Percentiles rank a stretch among this genome's conserved stretches.
Conservation (phyloP, 2,329 filamentous ascomycete species). For the Penicillium brasilianum region DNA sequence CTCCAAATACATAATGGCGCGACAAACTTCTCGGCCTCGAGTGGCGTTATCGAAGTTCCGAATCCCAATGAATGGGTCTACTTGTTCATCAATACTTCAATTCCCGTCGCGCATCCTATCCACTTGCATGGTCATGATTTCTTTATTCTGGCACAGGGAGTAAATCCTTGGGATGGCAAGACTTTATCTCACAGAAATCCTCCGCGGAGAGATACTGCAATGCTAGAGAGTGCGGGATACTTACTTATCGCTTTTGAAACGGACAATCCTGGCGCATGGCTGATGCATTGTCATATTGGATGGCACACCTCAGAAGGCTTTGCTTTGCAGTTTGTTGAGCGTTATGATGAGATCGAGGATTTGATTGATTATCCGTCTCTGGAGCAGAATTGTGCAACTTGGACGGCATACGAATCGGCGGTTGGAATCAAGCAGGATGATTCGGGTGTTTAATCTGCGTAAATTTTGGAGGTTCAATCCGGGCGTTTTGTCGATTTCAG, state of each 20-base stretch:
- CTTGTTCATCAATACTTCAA: slow-evolving; percentile 32
- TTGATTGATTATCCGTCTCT: slow-evolving; percentile 9
- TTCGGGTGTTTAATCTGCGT: slow-evolving; percentile 9
- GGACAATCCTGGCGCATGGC: slow-evolving; percentile 57
- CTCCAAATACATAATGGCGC: slow-evolving; percentile 29
- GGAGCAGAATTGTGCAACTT: slow-evolving; percentile 6
- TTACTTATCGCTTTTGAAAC: slow-evolving; percentile 57
- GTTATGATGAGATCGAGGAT: slow-evolving; percentile 27
- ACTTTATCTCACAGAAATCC: slow-evolving; percentile 46
- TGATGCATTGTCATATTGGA: slow-evolving; percentile 45
- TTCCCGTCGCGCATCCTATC: slow-evolving; percentile 59
- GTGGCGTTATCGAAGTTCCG: slow-evolving; percentile 33
- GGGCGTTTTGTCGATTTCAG: background rate
- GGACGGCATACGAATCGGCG: slow-evolving; percentile 10
- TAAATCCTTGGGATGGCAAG: slow-evolving; percentile 37
- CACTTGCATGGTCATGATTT: slow-evolving; percentile 76
- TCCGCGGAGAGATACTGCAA: slow-evolving; percentile 54
- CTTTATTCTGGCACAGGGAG: slow-evolving; percentile 64
- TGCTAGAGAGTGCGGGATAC: slow-evolving; percentile 53
- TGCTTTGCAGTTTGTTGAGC: slow-evolving; percentile 42
- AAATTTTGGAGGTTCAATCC: background rate
- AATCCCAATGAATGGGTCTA: slow-evolving; percentile 36
- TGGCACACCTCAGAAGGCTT: slow-evolving; percentile 39
- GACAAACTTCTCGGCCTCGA: slow-evolving; percentile 22
- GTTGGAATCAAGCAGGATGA: slow-evolving; percentile 11